Base-by-base conservation (phyloP, 345 rosid genomes). In the Dipteronia sinensis region DNA sequence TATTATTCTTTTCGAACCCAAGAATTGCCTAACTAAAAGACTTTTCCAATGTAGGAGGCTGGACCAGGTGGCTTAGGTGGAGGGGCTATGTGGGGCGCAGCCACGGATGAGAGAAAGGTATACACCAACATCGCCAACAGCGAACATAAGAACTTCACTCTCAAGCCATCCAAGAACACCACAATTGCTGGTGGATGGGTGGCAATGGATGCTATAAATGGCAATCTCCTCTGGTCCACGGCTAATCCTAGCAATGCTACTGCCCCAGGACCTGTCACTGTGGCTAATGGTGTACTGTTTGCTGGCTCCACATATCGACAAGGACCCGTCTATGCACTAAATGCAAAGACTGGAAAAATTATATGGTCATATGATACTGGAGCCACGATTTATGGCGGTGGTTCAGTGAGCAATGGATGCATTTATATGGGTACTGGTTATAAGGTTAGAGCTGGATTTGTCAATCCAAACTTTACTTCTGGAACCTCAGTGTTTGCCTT, bases 111-210 rank as follows among this genome's bases (percentile, higher is more conserved):
- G 11, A 73, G 46, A 27, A 69, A 65, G 10, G 59, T 83, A 16
- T 83, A 83, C 80, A 76, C 85, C 56, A 79, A n/a, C n/a, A n/a
- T n/a, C n/a, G n/a, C n/a, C n/a, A n/a, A 73, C 62, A n/a, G 22
- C 34, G 25, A 46, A 3, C 29, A 6, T 78, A 69, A 69, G 47
- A 75, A 74, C 34, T 79, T 79, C 75, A 79, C 62, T 31, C 71
- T 79, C 1, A 78, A 65, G 5, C 82, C 85, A 44, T 78, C 77
- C 29, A 75, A 29, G 3, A 61, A 23, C 23, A 20, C 23, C 65
- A 65, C 79, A 29, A 82, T 19, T 1, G 55, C 73, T 0, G 85
- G 85, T 0, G 85, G 85, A 23, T 82, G 85, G 85, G 82, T 78
- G 58, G 85, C 79, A 15, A 82, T 82, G 85, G 58, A 82, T n/a